Evolutionary conservation across 192 early-diverging fungal species (phyloP), one percentile per base, ranked within the genome.

Genomic region (Backusella tarrabulga): DNA sequence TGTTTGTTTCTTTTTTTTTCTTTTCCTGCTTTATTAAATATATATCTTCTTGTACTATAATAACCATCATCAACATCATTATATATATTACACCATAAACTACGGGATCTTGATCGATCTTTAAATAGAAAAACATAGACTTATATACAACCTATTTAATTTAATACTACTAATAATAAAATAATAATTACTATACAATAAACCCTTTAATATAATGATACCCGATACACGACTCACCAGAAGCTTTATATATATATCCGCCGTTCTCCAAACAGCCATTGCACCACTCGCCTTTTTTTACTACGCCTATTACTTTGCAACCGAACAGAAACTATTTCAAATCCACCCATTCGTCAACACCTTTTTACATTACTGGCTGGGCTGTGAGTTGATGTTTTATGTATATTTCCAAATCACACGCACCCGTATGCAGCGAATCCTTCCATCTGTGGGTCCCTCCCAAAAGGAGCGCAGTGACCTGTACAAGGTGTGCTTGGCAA

Each of bases 331-430:
- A 21, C 17, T 71, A 32, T 36, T 74, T 34, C 26, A 34, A 42
- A 44, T 46, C 4, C 26, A 70, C 7, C 73, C 73, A 17, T 56
- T 38, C 56, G 29, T 74, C 46, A 40, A 74, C 63, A 74, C 34
- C 9, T 74, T 56, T 73, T 44, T 78, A 17, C 81, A 82, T 34
- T 82, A 82, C 52, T 82, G 81, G 81, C 68, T 82, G 14, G 73
- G 72, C 6, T 42, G 52, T 26, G 81, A 82, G 38, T 40, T 82
- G 17, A 46, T 82, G 9, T 82, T 82, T 40, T 82, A 75, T 44
- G 41, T 82, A 1, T 77, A 56, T 34, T 82, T 78, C 9, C 77
- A 77, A 40, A 75, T 82, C 23, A 78, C 81, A 12, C 40, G 50
- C 17, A 78, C 67, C 63, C 76, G 81, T 34, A 75, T 78, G 78